Evolutionary conservation across 371 early-diverging fungal genomes (phyloP).

Genomic region (Lichtheimia hyalospora): DNA sequence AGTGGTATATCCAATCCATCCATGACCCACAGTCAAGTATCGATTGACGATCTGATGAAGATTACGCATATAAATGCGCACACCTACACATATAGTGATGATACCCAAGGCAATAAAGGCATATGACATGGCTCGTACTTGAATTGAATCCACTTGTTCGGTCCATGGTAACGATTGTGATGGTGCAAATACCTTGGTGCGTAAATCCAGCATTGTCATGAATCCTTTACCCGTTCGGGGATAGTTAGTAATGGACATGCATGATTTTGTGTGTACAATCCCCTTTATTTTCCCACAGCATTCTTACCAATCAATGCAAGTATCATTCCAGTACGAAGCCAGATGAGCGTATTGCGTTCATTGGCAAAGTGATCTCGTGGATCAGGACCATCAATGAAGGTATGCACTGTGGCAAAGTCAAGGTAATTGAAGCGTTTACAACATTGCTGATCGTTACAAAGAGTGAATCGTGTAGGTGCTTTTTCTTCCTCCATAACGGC

Average conservation of each 20-base stretch:
- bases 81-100: slow-evolving; percentile 25
- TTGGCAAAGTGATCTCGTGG: slow-evolving; percentile 47
- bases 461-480: slow-evolving; percentile 26
- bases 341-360: slow-evolving; percentile 38
- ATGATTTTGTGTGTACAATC: background rate
- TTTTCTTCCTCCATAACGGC: slow-evolving; percentile 13
- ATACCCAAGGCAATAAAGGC: slow-evolving; percentile 33
- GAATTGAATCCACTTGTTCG: slow-evolving; percentile 10
- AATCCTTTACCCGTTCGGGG: slow-evolving; percentile 20
- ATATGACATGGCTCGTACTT: slow-evolving; percentile 25
- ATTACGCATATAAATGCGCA: slow-evolving; percentile 29
- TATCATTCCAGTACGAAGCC: slow-evolving; percentile 38
- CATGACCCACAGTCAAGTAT: slow-evolving; percentile 32
- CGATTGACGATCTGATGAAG: slow-evolving; percentile 28
- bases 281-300: background rate
- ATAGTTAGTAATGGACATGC: background rate
- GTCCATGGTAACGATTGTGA: slow-evolving; percentile 36
- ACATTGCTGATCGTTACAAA: slow-evolving; percentile 36
- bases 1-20: slow-evolving; percentile 31
- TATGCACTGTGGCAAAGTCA: slow-evolving; percentile 34
- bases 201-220: slow-evolving; percentile 32
- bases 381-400: slow-evolving; percentile 41
- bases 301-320: slow-evolving; percentile 30
- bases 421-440: slow-evolving; percentile 31
- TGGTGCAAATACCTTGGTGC: slow-evolving; percentile 34